Conservation (phyloP, 192 early-diverging fungal genomes). For the Haplosporangium gracile region DNA sequence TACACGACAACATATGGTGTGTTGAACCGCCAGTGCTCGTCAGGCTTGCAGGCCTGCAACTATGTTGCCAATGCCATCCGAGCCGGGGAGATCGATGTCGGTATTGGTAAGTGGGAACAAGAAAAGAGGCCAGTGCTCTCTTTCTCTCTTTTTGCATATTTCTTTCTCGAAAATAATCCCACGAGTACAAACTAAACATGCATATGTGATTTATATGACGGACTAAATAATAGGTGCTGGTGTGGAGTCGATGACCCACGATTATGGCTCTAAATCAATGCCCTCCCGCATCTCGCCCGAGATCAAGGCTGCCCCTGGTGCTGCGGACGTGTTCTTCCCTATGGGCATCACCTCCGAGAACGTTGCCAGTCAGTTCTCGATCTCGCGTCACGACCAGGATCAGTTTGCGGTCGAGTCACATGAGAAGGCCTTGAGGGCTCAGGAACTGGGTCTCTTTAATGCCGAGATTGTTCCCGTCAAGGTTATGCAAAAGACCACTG, state of each 20-base stretch:
- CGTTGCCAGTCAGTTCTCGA: constrained; percentile 87
- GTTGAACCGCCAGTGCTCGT: constrained; percentile 96
- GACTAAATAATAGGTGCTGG: constrained; percentile 71
- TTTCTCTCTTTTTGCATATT: too few species aligned
- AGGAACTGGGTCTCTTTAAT: constrained; percentile 87
- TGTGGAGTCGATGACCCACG: constrained; percentile 94
- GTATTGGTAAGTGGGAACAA: constrained; percentile 71
- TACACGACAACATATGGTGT: constrained; percentile 83
- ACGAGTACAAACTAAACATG: background rate
- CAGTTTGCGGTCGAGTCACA: constrained; percentile 87
- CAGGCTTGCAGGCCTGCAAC: constrained; percentile 90
- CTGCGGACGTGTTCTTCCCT: constrained; percentile 83
- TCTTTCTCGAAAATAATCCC: background rate
- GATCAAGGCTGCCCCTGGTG: constrained; percentile 70
- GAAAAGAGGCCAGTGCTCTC: background rate
- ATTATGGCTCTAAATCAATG: constrained; percentile 85
- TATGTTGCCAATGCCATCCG: constrained; percentile 91
- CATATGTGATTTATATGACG: background rate
- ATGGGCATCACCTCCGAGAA: constrained; percentile 97
- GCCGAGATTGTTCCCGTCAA: constrained; percentile 89
- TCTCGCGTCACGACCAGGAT: constrained; percentile 89
- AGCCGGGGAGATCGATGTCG: constrained; percentile 90
- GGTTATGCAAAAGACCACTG: constrained; percentile 58
- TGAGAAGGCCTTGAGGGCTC: constrained; percentile 82
- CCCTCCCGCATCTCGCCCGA: constrained; percentile 79